Percentiles rank a stretch among this genome's conserved stretches.
Conservation (phyloP, 768 basidiomycete species). For the Xanthoconium purpureum region DNA sequence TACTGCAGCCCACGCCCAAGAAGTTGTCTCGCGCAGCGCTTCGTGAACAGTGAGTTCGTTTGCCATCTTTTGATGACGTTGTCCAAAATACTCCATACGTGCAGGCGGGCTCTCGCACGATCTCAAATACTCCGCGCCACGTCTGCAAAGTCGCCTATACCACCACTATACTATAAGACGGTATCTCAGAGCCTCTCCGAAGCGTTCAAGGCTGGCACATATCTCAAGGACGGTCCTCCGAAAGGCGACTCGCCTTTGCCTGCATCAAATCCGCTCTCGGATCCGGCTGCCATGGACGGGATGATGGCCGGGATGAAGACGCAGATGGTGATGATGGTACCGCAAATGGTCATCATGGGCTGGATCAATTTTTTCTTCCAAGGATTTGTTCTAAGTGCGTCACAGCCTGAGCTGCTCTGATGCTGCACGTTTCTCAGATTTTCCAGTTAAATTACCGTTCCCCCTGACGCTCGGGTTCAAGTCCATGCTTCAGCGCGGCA, state of each 20-base stretch:
- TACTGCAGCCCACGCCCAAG: slow-evolving; percentile 83
- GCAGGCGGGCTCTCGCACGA: slow-evolving; percentile 70
- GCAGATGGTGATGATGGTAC: slow-evolving; percentile 99
- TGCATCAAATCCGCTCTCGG: slow-evolving; percentile 80
- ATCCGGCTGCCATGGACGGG: slow-evolving; percentile 92
- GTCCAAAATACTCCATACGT: slow-evolving; percentile 21
- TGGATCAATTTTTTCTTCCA: slow-evolving; percentile 99
- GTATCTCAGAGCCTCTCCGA: slow-evolving; percentile 73
- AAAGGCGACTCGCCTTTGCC: slow-evolving; percentile 54
- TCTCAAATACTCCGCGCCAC: slow-evolving; percentile 83
- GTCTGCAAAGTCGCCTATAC: slow-evolving; percentile 77
- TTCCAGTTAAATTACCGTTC: slow-evolving; percentile 90
- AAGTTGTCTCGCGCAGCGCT: slow-evolving; percentile 72
- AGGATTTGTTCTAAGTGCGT: slow-evolving; percentile 95
- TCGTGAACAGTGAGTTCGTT: slow-evolving; percentile 80
- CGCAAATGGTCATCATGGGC: slow-evolving; percentile 98
- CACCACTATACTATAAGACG: slow-evolving; percentile 65
- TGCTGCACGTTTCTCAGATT: not conserved
- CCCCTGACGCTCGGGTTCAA: slow-evolving; percentile 97
- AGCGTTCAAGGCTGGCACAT: slow-evolving; percentile 71
- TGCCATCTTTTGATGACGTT: not conserved
- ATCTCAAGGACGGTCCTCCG: slow-evolving; percentile 82
- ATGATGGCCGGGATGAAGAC: slow-evolving; percentile 99
- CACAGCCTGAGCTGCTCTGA: not conserved
- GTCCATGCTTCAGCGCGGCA: slow-evolving; percentile 94